These are phyloP conservation scores for Schwanniomyces pseudopolymorphus DNA, from an alignment of 805 yeast genomes.

Conservation along the genomic window DNA sequence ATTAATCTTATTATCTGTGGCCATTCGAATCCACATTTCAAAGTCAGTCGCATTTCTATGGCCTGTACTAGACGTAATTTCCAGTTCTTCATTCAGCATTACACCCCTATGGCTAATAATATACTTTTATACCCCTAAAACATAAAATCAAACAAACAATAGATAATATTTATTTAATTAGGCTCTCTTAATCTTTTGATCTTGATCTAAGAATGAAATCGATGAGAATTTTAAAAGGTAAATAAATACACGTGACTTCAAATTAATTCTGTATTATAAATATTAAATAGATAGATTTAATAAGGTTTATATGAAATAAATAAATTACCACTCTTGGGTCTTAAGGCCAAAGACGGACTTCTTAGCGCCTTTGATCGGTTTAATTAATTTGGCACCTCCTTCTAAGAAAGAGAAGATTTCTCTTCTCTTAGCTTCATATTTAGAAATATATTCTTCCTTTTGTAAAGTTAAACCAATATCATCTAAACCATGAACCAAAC, in stretches of 20 bases:
- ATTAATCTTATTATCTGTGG: constrained; percentile 50
- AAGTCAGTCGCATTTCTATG: constrained; percentile 18
- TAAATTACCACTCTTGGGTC: constrained; percentile 70
- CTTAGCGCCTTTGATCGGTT: constrained; percentile 68
- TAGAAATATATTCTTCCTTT: constrained; percentile 72
- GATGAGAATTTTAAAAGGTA: neutral
- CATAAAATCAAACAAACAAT: neutral
- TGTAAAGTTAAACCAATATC: constrained; percentile 95
- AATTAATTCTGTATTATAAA: neutral
- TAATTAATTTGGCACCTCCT: constrained; percentile 72
- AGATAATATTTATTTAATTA: too few relatives aligned
- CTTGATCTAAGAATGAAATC: neutral
- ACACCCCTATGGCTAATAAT: neutral
- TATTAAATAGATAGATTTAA: neutral
- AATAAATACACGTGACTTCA: constrained; percentile 1
- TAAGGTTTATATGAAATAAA: neutral
- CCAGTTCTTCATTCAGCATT: neutral
- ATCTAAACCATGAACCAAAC: constrained; percentile 91
- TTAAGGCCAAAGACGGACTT: constrained; percentile 64
- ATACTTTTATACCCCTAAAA: neutral
- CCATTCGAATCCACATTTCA: constrained; percentile 49
- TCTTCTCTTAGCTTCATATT: constrained; percentile 76
- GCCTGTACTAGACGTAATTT: neutral
- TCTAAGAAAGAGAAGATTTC: constrained; percentile 87
- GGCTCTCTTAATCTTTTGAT: neutral